Percentiles rank a stretch among this genome's conserved stretches.
Conservation (phyloP, 2,329 filamentous ascomycete genomes). For the Calonectria montana region DNA sequence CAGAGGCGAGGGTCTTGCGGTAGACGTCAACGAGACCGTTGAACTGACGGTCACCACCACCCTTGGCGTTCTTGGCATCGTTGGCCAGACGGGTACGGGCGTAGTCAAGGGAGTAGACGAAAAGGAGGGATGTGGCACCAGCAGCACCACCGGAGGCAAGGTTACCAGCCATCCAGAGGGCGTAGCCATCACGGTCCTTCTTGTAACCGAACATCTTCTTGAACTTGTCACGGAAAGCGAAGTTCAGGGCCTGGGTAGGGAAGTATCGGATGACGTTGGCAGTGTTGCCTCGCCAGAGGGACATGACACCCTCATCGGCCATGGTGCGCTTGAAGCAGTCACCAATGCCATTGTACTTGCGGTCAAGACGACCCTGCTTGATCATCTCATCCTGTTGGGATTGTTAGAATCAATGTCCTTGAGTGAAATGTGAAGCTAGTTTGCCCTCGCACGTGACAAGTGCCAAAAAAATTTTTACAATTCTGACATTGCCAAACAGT, state of each 20-base stretch:
- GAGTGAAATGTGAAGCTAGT: background rate
- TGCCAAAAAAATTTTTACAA: background rate
- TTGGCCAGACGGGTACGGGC: slow-evolving; percentile 99
- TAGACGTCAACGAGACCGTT: slow-evolving; percentile 99
- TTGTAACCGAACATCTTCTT: slow-evolving; percentile 99
- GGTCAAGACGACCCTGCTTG: slow-evolving; percentile 97
- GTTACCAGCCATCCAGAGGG: slow-evolving; percentile 99
- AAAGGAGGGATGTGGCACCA: slow-evolving; percentile 99
- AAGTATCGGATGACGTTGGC: slow-evolving; percentile 99
- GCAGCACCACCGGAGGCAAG: slow-evolving; percentile 99
- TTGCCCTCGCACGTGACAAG: slow-evolving; percentile 15
- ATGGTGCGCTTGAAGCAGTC: slow-evolving; percentile 97
- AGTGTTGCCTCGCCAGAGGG: slow-evolving; percentile 99
- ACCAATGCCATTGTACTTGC: slow-evolving; percentile 91
- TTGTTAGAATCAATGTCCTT: slow-evolving; percentile 45
- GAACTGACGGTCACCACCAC: slow-evolving; percentile 98
- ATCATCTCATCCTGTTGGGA: slow-evolving; percentile 95
- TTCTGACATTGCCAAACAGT: background rate
- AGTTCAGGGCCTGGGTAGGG: slow-evolving; percentile 99
- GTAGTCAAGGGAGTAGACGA: slow-evolving; percentile 99
- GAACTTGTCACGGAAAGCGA: slow-evolving; percentile 99
- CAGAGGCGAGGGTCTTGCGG: slow-evolving; percentile 99
- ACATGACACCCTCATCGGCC: slow-evolving; percentile 90
- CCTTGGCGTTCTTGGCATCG: slow-evolving; percentile 99
- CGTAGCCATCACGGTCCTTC: slow-evolving; percentile 99